phyloP scores from a whole-genome alignment of 768 basidiomycete genomes.

The Auricularia sp. region DNA sequence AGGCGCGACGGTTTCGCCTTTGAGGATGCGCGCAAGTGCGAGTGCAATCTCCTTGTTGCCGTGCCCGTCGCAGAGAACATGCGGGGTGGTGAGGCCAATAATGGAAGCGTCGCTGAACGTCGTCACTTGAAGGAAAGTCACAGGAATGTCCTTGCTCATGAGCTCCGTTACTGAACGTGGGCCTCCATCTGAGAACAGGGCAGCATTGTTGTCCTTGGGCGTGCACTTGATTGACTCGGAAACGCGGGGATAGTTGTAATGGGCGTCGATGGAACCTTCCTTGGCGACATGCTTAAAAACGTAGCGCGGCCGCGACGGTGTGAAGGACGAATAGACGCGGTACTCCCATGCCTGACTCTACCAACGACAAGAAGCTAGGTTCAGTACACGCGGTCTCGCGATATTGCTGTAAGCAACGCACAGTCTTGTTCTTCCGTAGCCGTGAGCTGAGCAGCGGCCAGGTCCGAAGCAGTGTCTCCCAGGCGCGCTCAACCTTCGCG shows the following conservation, averaged over 20 bases:
- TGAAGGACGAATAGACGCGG: conserved; percentile 4
- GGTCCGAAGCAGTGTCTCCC: conserved; percentile 1
- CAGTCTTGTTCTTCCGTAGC: conserved; percentile 2
- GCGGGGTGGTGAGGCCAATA: conserved; percentile 8
- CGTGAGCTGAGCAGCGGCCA: conserved; percentile 9
- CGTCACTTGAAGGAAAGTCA: conserved; percentile 5
- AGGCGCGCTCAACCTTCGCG: conserved; percentile 5
- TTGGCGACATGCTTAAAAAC: conserved; percentile 3
- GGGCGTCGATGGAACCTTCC: not conserved
- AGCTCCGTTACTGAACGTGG: conserved; percentile 5
- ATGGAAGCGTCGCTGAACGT: conserved; percentile 7
- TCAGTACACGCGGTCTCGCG: not conserved
- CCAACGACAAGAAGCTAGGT: too few relatives aligned
- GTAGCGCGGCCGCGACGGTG: conserved; percentile 1
- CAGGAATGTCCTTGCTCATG: conserved; percentile 5
- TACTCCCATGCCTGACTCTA: conserved; percentile 7
- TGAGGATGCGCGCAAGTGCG: conserved; percentile 4
- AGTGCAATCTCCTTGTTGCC: conserved; percentile 8
- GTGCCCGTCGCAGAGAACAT: conserved; percentile 9
- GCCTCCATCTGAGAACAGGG: conserved; percentile 5
- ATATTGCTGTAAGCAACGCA: conserved; percentile 1
- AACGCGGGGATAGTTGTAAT: not conserved
- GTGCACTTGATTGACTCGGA: conserved; percentile 3
- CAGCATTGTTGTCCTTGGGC: conserved; percentile 1
- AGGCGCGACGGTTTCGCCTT: conserved; percentile 6